A percentile compares a stretch with the other conserved stretches of the same genome.
Evolutionary conservation across 495 filamentous ascomycete species (phyloP).

Genomic region (Chaetomium cochliodes): DNA sequence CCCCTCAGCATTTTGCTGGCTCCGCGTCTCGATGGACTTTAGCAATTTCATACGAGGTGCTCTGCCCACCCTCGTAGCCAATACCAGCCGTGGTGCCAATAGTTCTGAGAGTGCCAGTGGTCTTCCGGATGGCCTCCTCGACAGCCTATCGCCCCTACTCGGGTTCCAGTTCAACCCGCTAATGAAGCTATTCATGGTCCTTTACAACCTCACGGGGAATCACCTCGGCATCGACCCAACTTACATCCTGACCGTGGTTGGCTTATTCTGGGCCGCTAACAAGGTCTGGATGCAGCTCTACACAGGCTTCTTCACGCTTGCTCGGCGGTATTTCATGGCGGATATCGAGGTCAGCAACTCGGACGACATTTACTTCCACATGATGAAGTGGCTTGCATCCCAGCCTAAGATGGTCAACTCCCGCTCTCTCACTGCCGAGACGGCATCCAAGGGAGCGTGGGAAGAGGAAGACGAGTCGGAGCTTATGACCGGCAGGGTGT

Average conservation of each 20-base stretch:
- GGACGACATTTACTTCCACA: slow-evolving; percentile 60
- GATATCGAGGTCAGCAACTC: slow-evolving; percentile 54
- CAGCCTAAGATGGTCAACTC: slow-evolving; percentile 54
- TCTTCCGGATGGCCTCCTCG: slow-evolving; percentile 29
- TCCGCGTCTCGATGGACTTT: slow-evolving; percentile 29
- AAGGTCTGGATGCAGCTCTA: slow-evolving; percentile 38
- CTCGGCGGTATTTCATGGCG: slow-evolving; percentile 53
- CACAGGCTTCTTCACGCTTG: slow-evolving; percentile 25
- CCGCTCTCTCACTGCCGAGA: slow-evolving; percentile 58
- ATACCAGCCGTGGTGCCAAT: slow-evolving; percentile 23
- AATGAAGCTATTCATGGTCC: slow-evolving; percentile 31
- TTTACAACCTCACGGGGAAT: slow-evolving; percentile 35
- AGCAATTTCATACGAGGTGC: slow-evolving; percentile 24
- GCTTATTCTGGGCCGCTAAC: slow-evolving; percentile 42
- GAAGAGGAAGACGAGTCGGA: slow-evolving; percentile 52
- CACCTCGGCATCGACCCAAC: slow-evolving; percentile 43
- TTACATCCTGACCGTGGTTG: slow-evolving; percentile 36
- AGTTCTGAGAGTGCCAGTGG: slow-evolving; percentile 8
- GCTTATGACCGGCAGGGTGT: slow-evolving; percentile 29
- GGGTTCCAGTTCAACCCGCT: slow-evolving; percentile 36
- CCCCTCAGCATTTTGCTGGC: not conserved
- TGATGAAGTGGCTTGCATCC: slow-evolving; percentile 60
- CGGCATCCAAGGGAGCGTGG: slow-evolving; percentile 51
- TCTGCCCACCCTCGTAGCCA: slow-evolving; percentile 30
- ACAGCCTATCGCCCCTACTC: slow-evolving; percentile 31